Evolutionary conservation across 2,329 filamentous ascomycete species (phyloP).

Genomic region (Aspergillus sclerotialis): DNA sequence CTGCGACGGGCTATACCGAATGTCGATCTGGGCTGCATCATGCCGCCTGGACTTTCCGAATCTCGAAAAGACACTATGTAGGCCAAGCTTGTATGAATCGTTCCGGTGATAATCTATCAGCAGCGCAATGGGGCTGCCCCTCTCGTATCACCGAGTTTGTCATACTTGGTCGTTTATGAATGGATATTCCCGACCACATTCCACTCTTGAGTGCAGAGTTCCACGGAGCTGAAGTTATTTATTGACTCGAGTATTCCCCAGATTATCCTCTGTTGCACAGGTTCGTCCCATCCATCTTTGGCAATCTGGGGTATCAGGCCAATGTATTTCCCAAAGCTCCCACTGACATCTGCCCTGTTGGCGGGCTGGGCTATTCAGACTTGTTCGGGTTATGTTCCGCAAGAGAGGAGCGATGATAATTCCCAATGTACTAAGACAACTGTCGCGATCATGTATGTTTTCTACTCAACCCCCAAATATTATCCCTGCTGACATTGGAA

Average conservation of each 20-base stretch:
- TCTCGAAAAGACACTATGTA: too few relatives aligned
- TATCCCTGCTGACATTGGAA: conserved; percentile 6
- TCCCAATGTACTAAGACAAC: conserved; percentile 25
- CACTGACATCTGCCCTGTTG: not conserved
- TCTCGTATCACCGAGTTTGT: too few relatives aligned
- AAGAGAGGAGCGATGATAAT: conserved; percentile 10
- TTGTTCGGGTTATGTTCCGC: conserved; percentile 12
- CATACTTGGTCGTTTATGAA: too few relatives aligned
- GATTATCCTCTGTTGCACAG: not conserved
- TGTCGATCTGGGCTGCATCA: too few relatives aligned
- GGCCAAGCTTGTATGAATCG: too few relatives aligned
- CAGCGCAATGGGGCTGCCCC: too few relatives aligned
- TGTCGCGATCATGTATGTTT: conserved; percentile 26
- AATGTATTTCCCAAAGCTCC: not conserved
- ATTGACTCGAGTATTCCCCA: too few relatives aligned
- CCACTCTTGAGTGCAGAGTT: too few relatives aligned
- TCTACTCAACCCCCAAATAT: not conserved
- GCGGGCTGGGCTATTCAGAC: conserved; percentile 6
- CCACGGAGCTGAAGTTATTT: too few relatives aligned
- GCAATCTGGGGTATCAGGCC: not conserved
- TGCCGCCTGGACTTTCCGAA: not conserved
- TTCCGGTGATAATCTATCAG: too few relatives aligned
- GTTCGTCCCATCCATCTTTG: not conserved
- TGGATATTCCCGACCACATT: too few relatives aligned
- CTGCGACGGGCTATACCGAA: too few relatives aligned